phyloP scores from a whole-genome alignment of 2,329 filamentous ascomycete species.

The Penicillium sp. region DNA sequence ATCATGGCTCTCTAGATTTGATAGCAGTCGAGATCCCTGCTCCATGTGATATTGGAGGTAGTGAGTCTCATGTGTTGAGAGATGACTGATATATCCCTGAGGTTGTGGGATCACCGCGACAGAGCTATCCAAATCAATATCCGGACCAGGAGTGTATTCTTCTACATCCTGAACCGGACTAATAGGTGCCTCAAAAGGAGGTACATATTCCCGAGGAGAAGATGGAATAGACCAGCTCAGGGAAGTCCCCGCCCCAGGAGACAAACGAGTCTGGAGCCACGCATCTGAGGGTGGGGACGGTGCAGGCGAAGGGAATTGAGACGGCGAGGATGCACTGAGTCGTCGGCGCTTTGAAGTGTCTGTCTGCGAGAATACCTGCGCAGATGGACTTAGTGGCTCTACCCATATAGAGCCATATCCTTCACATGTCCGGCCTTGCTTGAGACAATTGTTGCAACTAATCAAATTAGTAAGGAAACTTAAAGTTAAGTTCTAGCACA shows the following conservation, averaged over 20 bases:
- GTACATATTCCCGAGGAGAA: conserved; percentile 4
- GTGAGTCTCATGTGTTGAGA: conserved; percentile 34
- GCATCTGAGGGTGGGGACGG: conserved; percentile 14
- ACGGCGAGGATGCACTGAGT: conserved; percentile 20
- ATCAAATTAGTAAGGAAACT: neutral
- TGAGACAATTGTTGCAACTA: conserved; percentile 33
- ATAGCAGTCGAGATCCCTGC: conserved; percentile 35
- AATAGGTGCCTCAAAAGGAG: neutral
- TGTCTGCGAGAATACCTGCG: conserved; percentile 30
- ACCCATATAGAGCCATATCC: conserved; percentile 42
- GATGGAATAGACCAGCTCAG: conserved; percentile 7
- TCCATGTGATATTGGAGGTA: conserved; percentile 43
- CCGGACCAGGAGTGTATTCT: neutral
- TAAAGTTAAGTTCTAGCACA: neutral
- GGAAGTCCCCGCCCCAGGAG: conserved; percentile 9
- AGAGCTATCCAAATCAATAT: neutral
- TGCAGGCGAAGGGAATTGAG: conserved; percentile 13
- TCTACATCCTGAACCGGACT: neutral
- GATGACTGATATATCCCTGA: conserved; percentile 25
- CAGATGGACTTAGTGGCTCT: conserved; percentile 34
- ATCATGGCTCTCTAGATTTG: conserved; percentile 39
- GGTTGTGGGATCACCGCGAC: conserved; percentile 18
- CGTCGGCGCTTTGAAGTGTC: conserved; percentile 23
- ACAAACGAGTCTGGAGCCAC: conserved; percentile 13
- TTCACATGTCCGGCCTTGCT: conserved; percentile 37